Base-by-base conservation (phyloP, 2,329 filamentous ascomycete species). In the Zalaria obscura region DNA sequence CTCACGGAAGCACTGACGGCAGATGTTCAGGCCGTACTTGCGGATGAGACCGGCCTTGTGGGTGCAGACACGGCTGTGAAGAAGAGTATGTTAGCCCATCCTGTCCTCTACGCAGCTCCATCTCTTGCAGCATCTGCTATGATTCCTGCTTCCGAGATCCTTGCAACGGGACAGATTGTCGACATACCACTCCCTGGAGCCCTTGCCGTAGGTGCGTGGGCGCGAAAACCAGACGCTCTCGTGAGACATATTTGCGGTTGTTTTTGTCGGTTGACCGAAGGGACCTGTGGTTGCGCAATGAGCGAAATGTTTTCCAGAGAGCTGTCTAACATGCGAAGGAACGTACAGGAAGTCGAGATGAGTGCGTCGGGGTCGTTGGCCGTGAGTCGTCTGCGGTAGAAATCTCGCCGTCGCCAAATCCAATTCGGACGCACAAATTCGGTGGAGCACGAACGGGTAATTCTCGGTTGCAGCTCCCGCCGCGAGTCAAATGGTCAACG, bases 181-280 rank as follows among this genome's bases (percentile, higher is more conserved):
- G 49, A 73, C 83, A 67, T 87, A 95, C 88, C 88, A 95, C 66
- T 72, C 69, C 70, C 88, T 83, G 69, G 84, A 75, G 73, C 89
- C 89, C 80, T 95, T 95, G 76, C 89, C 89, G 78, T 93, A 94
- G 68, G 70, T 86, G 71, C 88, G 83, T 65, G 91, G 91, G 69
- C 91, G 88, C 64, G 87, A 94, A 81, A 93, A 94, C 88, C 89
- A 98, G 73, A 96, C 87, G 65, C 83, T 87, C 76, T 96, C 89
- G 87, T 84, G 80, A 70, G 80, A 80, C 80, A 84, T 84, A 64
- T 63, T 80, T 69, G 69, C 66, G 65, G 62, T 61, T 55, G 52
- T 32, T 40, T 40, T 34, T 27, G 35, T 40, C 31, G 38, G 25
- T 27, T 35, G 34, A 34, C 38, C 38, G 36, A 40, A 41, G 35